phyloP scores from a whole-genome alignment of 768 basidiomycete species.

The Cyclocybe cylindracea region DNA sequence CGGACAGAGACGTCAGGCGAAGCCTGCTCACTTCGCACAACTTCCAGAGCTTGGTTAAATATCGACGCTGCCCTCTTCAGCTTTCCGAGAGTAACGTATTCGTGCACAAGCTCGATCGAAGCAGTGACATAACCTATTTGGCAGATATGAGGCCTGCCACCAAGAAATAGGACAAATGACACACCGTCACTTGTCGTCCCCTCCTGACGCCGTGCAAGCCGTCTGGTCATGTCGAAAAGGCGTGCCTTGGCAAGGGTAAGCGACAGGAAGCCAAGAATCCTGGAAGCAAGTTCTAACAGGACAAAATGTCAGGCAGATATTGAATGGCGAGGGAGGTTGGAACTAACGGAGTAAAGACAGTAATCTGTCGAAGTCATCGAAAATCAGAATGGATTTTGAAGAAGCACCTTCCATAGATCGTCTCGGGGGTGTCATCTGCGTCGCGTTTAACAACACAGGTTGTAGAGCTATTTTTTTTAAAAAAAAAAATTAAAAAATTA shows the following conservation, averaged over 20 bases:
- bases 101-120: conserved; percentile 74
- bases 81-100: conserved; percentile 81
- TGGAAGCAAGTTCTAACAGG: conserved; percentile 50
- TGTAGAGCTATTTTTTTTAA: no score
- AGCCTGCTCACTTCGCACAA: conserved; percentile 42
- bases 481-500: neutral
- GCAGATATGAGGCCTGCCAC: neutral
- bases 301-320: neutral
- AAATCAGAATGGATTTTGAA: conserved; percentile 17
- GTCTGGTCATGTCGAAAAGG: conserved; percentile 63
- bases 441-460: conserved; percentile 26
- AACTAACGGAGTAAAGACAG: conserved; percentile 56
- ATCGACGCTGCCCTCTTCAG: conserved; percentile 63
- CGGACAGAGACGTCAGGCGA: conserved; percentile 54
- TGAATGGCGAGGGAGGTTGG: neutral
- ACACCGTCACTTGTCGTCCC: conserved; percentile 51
- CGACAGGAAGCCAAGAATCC: conserved; percentile 71
- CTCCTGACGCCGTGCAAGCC: conserved; percentile 52
- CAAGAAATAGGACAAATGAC: neutral
- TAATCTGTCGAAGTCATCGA: conserved; percentile 45
- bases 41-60: conserved; percentile 56
- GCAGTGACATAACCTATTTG: conserved; percentile 57
- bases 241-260: conserved; percentile 67
- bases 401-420: conserved; percentile 15
- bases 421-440: conserved; percentile 25